Conservation (phyloP, 164 flowering plant species). For the Magnolia officinalis region DNA sequence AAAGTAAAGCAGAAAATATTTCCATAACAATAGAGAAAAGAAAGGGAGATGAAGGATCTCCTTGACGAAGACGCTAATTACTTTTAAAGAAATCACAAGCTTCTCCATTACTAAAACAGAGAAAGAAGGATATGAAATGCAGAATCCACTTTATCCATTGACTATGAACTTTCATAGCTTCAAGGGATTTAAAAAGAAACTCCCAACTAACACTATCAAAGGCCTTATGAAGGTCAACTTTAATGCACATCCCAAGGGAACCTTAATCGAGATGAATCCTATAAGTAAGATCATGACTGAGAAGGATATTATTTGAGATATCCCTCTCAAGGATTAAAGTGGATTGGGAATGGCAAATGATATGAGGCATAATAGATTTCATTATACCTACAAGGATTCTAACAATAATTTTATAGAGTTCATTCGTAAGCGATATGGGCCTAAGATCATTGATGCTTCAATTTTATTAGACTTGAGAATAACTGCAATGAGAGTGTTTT, state of each 20-base stretch:
- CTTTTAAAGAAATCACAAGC: background rate
- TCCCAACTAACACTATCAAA: background rate
- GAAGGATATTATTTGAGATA: too few relatives aligned
- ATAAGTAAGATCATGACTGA: background rate
- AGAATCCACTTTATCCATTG: background rate
- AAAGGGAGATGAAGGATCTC: background rate
- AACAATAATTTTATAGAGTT: too few relatives aligned
- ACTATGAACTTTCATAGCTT: background rate
- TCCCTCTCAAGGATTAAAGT: background rate
- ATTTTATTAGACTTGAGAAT: background rate
- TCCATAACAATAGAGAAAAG: background rate
- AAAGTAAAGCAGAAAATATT: background rate
- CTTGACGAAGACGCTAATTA: background rate
- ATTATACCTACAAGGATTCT: background rate
- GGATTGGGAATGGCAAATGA: background rate
- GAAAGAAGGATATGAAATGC: background rate
- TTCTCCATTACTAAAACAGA: background rate
- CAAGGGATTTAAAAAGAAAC: background rate
- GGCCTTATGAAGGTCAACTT: background rate
- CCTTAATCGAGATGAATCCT: background rate
- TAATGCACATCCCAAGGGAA: background rate
- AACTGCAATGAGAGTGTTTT: background rate
- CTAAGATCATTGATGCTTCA: too few relatives aligned
- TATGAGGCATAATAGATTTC: background rate
- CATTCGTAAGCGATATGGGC: background rate